phyloP scores from a whole-genome alignment of 371 early-diverging fungal genomes.

The Mortierella sp. region DNA sequence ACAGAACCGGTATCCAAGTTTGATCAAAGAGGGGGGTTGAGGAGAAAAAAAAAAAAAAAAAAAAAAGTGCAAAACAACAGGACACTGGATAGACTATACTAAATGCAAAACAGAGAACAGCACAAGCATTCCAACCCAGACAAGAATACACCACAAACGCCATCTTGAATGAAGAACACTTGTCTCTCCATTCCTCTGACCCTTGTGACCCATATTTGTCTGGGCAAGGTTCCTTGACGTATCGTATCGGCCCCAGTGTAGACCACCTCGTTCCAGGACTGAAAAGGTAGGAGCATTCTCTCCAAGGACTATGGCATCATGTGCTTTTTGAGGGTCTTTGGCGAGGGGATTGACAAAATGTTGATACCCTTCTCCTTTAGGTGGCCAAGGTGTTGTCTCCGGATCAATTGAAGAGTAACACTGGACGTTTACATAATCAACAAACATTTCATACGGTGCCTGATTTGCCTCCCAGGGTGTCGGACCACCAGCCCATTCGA shows the following conservation, averaged over 20 bases:
- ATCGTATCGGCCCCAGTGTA: slow-evolving; percentile 41
- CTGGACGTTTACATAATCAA: slow-evolving; percentile 42
- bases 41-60: too few relatives aligned
- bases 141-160: too few relatives aligned
- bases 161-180: too few relatives aligned
- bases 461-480: slow-evolving; percentile 60
- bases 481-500: slow-evolving; percentile 74
- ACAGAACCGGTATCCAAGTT: too few relatives aligned
- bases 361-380: slow-evolving; percentile 36
- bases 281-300: slow-evolving; percentile 33
- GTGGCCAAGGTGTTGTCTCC: slow-evolving; percentile 28
- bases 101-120: too few relatives aligned
- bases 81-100: too few relatives aligned
- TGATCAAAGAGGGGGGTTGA: too few relatives aligned
- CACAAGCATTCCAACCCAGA: too few relatives aligned
- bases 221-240: neutral
- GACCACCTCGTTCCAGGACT: slow-evolving; percentile 28
- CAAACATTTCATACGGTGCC: slow-evolving; percentile 29
- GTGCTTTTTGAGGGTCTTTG: slow-evolving; percentile 11
- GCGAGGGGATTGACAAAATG: slow-evolving; percentile 31
- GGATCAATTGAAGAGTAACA: slow-evolving; percentile 32
- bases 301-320: slow-evolving; percentile 37
- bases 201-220: too few relatives aligned
- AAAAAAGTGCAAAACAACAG: too few relatives aligned
- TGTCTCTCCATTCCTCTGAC: too few relatives aligned